These are phyloP conservation scores for Schizothecium vesticola DNA, from an alignment of 495 filamentous ascomycete species.

Conservation along the genomic window DNA sequence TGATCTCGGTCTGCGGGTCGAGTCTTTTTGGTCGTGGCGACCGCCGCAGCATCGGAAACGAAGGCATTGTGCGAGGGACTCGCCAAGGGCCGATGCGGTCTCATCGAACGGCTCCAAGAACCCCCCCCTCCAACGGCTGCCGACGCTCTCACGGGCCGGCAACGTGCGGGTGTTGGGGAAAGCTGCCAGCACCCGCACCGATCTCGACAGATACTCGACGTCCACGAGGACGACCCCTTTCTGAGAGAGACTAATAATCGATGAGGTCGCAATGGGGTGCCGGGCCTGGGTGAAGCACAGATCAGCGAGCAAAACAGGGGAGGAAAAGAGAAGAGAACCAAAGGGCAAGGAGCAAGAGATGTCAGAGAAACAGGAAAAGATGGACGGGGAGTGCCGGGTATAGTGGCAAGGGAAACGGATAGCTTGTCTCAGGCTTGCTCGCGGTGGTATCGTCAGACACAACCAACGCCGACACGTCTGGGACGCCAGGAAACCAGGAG, in stretches of 20 bases:
- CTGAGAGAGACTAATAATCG: background rate
- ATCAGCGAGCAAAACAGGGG: background rate
- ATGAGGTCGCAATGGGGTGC: background rate
- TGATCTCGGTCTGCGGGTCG: conserved; percentile 4
- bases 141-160: conserved; percentile 4
- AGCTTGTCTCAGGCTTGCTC: conserved; percentile 20
- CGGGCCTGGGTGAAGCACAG: background rate
- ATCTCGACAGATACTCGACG: background rate
- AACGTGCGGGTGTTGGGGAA: conserved; percentile 6
- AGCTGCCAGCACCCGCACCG: background rate
- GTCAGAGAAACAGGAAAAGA: background rate
- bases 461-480: background rate
- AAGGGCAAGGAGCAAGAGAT: background rate
- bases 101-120: conserved; percentile 12
- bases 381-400: conserved; percentile 1
- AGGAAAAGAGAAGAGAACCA: background rate
- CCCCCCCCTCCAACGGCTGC: background rate
- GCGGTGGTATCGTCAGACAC: conserved; percentile 14
- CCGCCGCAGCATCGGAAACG: conserved; percentile 27
- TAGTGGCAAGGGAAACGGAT: conserved; percentile 1
- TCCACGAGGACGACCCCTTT: background rate
- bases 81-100: conserved; percentile 8
- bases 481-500: background rate
- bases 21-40: conserved; percentile 18
- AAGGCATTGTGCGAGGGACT: conserved; percentile 23